These are phyloP conservation scores for Gentiana dahurica DNA, from an alignment of 257 asterid genomes.

Conservation along the genomic window DNA sequence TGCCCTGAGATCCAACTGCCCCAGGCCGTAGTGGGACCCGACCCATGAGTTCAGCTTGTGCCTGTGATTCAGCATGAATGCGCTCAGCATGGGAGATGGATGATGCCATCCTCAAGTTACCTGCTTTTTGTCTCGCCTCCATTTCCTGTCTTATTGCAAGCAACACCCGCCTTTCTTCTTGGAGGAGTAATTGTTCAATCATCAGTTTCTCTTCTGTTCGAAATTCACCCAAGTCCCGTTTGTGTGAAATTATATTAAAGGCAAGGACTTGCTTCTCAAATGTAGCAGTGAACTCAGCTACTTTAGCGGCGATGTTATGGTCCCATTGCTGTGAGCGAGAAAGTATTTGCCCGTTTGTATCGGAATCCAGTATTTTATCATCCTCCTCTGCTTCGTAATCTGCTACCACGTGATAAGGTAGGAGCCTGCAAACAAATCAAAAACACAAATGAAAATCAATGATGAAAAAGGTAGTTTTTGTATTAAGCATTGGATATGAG, in stretches of 20 bases:
- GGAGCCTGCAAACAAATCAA: constrained; percentile 41
- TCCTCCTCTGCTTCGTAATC: constrained; percentile 99
- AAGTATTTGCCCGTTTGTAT: constrained; percentile 64
- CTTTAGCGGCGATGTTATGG: constrained; percentile 86
- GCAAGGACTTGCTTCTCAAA: constrained; percentile 98
- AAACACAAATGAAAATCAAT: not conserved
- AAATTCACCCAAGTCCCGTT: constrained; percentile 81
- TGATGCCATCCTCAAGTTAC: constrained; percentile 43
- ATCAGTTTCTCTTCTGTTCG: constrained; percentile 93
- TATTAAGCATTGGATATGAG: too few species aligned
- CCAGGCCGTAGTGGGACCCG: constrained; percentile 58
- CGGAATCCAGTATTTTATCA: constrained; percentile 89
- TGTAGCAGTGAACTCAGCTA: constrained; percentile 92
- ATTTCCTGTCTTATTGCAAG: constrained; percentile 56
- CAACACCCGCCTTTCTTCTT: constrained; percentile 61
- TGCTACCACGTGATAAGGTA: constrained; percentile 98
- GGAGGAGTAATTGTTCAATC: constrained; percentile 82
- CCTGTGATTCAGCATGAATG: constrained; percentile 65
- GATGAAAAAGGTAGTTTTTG: too few species aligned
- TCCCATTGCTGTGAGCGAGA: constrained; percentile 99
- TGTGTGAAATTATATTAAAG: constrained; percentile 75
- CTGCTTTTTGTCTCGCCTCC: constrained; percentile 57
- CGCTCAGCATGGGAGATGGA: constrained; percentile 62
- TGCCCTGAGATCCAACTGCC: constrained; percentile 57
- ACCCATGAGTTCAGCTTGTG: constrained; percentile 77